phyloP scores from a whole-genome alignment of 2,329 filamentous ascomycete species.

The Didymella glomerata region DNA sequence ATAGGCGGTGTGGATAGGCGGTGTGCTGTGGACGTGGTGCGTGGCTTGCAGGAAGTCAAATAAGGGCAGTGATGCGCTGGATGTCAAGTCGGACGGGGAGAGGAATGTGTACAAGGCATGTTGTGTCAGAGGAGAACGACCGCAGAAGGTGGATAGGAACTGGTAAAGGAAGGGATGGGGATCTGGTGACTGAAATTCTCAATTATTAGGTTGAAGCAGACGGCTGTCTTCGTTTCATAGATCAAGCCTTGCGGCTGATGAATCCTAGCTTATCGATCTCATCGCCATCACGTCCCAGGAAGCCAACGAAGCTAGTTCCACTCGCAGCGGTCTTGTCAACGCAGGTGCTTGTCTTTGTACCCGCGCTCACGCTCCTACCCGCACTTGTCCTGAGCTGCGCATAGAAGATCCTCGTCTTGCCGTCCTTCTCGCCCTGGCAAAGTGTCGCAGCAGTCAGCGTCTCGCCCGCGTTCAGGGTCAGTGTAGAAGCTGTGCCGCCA shows the following conservation, averaged over 20 bases:
- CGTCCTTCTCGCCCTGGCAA: constrained; percentile 60
- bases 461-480: constrained; percentile 59
- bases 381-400: constrained; percentile 61
- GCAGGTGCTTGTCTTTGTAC: constrained; percentile 59
- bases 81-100: neutral
- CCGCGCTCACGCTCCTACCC: constrained; percentile 57
- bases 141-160: neutral
- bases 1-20: neutral
- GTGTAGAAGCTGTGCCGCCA: constrained; percentile 56
- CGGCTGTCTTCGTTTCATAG: neutral
- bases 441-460: constrained; percentile 60
- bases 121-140: neutral
- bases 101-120: neutral
- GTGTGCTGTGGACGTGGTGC: neutral
- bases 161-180: neutral
- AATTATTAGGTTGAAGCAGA: no score
- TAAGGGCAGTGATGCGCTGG: neutral
- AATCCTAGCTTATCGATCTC: constrained; percentile 64
- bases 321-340: constrained; percentile 55
- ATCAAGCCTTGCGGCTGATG: constrained; percentile 29
- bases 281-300: constrained; percentile 61
- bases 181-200: no score
- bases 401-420: constrained; percentile 62
- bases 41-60: neutral
- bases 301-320: constrained; percentile 63